These are phyloP conservation scores for Pseudogymnoascus sp. DNA, from an alignment of 2,329 filamentous ascomycete genomes.

Conservation along the genomic window DNA sequence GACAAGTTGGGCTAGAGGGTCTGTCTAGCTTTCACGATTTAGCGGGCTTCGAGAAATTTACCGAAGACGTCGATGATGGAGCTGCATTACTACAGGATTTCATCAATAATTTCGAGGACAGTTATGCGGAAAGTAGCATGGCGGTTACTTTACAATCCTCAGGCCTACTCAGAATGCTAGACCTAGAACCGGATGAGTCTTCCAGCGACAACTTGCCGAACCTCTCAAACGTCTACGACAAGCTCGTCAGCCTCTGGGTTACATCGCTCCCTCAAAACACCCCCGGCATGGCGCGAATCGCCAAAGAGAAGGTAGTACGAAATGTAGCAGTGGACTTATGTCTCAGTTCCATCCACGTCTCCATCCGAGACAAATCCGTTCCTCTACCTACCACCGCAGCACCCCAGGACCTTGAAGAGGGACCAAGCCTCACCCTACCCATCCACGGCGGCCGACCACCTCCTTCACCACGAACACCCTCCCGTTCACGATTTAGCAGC, in stretches of 20 bases:
- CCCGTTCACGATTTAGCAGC: constrained; percentile 19
- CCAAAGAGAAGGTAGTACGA: constrained; percentile 25
- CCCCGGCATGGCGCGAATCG: constrained; percentile 20
- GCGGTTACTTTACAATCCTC: neutral
- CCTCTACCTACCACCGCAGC: neutral
- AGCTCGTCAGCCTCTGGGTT: constrained; percentile 26
- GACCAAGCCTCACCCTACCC: neutral
- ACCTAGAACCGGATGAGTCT: neutral
- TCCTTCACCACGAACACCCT: neutral
- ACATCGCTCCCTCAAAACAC: constrained; percentile 22
- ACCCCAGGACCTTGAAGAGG: neutral
- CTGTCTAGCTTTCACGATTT: constrained; percentile 19
- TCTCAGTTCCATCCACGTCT: constrained; percentile 25
- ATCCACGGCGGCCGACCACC: neutral
- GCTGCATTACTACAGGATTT: constrained; percentile 18
- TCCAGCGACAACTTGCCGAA: constrained; percentile 7
- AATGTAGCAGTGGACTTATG: constrained; percentile 26
- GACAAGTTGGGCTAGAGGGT: neutral
- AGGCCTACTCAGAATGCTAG: neutral
- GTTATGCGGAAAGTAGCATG: neutral
- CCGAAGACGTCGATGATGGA: constrained; percentile 23
- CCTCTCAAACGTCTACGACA: constrained; percentile 25
- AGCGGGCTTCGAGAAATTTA: constrained; percentile 15
- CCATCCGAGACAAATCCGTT: constrained; percentile 14
- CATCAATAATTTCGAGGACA: constrained; percentile 12